These are phyloP conservation scores for Saksenaea vasiformis DNA, from an alignment of 371 early-diverging fungal species.

Conservation along the genomic window DNA sequence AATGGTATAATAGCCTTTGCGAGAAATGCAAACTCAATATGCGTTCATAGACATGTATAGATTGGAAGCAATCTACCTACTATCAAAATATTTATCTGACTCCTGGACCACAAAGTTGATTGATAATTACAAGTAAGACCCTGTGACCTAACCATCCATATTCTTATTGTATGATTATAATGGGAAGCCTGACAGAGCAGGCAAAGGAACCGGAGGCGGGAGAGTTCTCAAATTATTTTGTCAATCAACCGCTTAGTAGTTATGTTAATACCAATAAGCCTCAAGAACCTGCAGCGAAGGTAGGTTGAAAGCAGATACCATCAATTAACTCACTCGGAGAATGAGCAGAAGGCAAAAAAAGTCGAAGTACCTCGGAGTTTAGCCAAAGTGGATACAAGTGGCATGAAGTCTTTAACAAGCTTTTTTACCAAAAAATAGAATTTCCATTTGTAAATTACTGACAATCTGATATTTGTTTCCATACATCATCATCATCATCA, in stretches of 20 bases:
- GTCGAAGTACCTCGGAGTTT: conserved; percentile 21
- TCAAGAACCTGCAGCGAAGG: conserved; percentile 11
- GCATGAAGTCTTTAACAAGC: conserved; percentile 26
- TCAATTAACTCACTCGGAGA: neutral
- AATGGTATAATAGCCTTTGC: neutral
- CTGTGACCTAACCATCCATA: neutral
- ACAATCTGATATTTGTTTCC: neutral
- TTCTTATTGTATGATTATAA: neutral
- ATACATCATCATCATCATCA: conserved; percentile 9
- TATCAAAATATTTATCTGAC: neutral
- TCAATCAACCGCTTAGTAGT: neutral
- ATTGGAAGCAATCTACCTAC: neutral
- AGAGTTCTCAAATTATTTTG: neutral
- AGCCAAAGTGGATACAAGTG: conserved; percentile 26
- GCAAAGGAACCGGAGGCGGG: neutral
- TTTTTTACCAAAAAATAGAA: conserved; percentile 21
- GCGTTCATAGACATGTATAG: conserved; percentile 3
- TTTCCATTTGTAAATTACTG: neutral
- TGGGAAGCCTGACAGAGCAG: neutral
- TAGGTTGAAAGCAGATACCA: neutral
- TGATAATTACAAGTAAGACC: neutral
- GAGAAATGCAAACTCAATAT: neutral
- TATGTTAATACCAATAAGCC: neutral
- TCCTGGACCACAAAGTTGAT: neutral
- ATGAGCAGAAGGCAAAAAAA: conserved; percentile 13